Evolutionary conservation across 164 flowering plant genomes (phyloP).

Genomic region (Vitis riparia): DNA sequence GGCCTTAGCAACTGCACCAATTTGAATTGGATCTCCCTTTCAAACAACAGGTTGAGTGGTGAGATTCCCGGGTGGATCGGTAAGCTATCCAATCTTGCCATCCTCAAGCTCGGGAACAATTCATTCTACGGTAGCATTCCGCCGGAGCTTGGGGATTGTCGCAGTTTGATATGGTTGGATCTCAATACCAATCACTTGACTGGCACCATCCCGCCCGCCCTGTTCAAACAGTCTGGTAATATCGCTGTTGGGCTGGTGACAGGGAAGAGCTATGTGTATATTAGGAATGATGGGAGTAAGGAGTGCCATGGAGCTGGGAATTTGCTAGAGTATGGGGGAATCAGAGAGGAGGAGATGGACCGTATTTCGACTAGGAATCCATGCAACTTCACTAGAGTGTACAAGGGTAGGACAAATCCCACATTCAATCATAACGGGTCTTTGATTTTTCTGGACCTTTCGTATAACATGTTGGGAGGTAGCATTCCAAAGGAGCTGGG

Average conservation of each 20-base stretch:
- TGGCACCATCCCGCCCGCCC: slow-evolving; percentile 69
- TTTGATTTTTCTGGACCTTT: slow-evolving; percentile 86
- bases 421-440: slow-evolving; percentile 85
- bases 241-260: slow-evolving; percentile 63
- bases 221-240: slow-evolving; percentile 77
- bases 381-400: slow-evolving; percentile 76
- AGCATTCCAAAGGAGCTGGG: slow-evolving; percentile 84
- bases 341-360: slow-evolving; percentile 52
- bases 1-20: slow-evolving; percentile 73
- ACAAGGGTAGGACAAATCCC: slow-evolving; percentile 57
- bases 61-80: slow-evolving; percentile 82
- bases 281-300: slow-evolving; percentile 74
- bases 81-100: slow-evolving; percentile 56
- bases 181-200: slow-evolving; percentile 73
- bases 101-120: slow-evolving; percentile 89
- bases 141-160: slow-evolving; percentile 80
- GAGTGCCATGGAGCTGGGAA: slow-evolving; percentile 92
- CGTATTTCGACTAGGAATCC: slow-evolving; percentile 62
- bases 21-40: slow-evolving; percentile 93
- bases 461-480: slow-evolving; percentile 69
- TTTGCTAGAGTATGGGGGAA: slow-evolving; percentile 86
- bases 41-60: slow-evolving; percentile 74
- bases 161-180: slow-evolving; percentile 94
- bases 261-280: slow-evolving; percentile 72
- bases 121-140: slow-evolving; percentile 78